Evolutionary conservation across 2,329 filamentous ascomycete species (phyloP), one percentile per base, ranked within the genome.

Genomic region (Aaosphaeria arxii): DNA sequence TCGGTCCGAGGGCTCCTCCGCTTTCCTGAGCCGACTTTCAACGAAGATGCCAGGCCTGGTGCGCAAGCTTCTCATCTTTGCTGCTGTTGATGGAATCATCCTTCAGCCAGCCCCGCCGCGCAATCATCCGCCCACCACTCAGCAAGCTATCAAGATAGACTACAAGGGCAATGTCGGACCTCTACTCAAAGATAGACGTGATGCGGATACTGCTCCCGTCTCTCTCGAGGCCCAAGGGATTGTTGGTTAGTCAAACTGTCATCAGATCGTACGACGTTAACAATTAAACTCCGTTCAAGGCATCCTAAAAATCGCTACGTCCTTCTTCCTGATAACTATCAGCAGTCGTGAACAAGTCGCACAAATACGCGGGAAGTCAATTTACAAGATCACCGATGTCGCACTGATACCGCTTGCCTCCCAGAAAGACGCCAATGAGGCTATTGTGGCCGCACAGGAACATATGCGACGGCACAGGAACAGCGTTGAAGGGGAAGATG

Each of bases 311-410:
- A 82, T 97, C 50, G 88, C 91, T 24, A 87, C 85, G 35, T 81
- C 86, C 30, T 88, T 85, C 54, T 97, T 92, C 70, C 81, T 99
- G 5, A 82, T 99, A 49, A 87, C 89, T 7, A 95, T 99, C 61
- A 91, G 87, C 24, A 83, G 85, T 49, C 88, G 92, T 42, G 83
- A 95, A 62, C 89, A 95, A 68, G 91, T 97, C 43, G 94, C 94
- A 3, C 86, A 91, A 55, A 84, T 97, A 43, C 84, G 86, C 55
- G 90, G 89, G 5, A 85, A 82, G 47, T 86, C 91, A 0, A 77
- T 97, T 47, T 99, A 95, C 69, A 85, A 90, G 36, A 83, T 96
- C 50, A 94, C 88, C 40, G 89, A 95, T 58, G 88, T 97, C 31
- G 87, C 90, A 5, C 76, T 97, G n/a, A 95, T 95, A 5, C 94